phyloP scores from a whole-genome alignment of 148 eudicot species.

The Arbutus unedo region DNA sequence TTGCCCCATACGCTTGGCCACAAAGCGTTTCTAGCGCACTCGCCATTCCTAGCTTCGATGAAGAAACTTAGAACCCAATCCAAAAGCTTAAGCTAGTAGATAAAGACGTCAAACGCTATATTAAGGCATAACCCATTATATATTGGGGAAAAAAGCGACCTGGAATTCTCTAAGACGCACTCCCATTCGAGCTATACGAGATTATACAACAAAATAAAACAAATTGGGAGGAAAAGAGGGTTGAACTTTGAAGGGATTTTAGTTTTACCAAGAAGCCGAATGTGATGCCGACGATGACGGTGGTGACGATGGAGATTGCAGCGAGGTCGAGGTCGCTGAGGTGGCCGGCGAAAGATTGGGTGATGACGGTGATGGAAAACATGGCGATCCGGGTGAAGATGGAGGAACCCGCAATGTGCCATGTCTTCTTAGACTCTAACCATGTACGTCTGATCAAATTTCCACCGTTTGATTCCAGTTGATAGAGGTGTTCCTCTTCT shows the following conservation, averaged over 20 bases:
- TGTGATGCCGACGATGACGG: conserved; percentile 32
- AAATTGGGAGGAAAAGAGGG: background rate
- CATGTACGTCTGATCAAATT: conserved; percentile 17
- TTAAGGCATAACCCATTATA: background rate
- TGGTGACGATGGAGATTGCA: conserved; percentile 32
- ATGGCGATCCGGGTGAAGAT: conserved; percentile 30
- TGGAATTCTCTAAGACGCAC: background rate
- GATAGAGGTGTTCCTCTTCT: background rate
- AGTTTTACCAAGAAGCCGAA: conserved; percentile 30
- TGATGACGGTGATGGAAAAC: conserved; percentile 27
- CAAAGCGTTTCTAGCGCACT: conserved; percentile 54
- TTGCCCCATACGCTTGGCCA: conserved; percentile 54
- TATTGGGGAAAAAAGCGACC: background rate
- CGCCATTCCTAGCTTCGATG: conserved; percentile 44
- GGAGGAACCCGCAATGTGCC: conserved; percentile 34
- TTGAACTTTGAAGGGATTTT: background rate
- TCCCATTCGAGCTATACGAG: background rate
- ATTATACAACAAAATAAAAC: background rate
- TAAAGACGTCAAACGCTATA: background rate
- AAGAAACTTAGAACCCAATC: background rate
- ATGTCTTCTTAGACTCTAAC: conserved; percentile 27
- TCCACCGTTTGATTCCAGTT: conserved; percentile 4
- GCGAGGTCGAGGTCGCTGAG: conserved; percentile 30
- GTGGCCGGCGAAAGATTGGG: conserved; percentile 37
- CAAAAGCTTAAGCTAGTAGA: background rate